Conservation (phyloP, 1,284 basidiomycete genomes). For the Trichosporon asahii region DNA sequence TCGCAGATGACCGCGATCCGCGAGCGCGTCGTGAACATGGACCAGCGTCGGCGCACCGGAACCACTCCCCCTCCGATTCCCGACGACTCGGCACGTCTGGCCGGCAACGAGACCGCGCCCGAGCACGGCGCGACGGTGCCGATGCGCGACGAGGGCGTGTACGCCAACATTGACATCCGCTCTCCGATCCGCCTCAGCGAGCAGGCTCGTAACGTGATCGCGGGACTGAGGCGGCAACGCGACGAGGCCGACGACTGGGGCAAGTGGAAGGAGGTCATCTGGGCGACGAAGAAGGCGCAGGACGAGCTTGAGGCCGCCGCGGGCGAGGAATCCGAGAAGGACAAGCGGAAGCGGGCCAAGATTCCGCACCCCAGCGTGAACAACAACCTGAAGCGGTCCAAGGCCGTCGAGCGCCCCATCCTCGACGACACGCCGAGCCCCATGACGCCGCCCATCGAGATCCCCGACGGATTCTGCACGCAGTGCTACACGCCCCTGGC, state of each 20-base stretch:
- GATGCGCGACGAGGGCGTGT: slow-evolving; percentile 25
- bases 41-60: slow-evolving; percentile 10
- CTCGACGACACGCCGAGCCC: slow-evolving; percentile 29
- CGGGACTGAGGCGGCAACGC: slow-evolving; percentile 79
- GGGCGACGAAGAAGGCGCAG: slow-evolving; percentile 37
- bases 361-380: slow-evolving; percentile 27
- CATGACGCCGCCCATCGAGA: slow-evolving; percentile 51
- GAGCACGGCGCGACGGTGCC: slow-evolving; percentile 28
- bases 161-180: slow-evolving; percentile 71
- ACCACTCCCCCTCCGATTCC: slow-evolving; percentile 11
- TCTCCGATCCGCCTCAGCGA: slow-evolving; percentile 79
- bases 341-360: neutral
- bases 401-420: slow-evolving; percentile 27
- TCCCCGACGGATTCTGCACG: slow-evolving; percentile 59
- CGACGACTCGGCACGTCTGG: slow-evolving; percentile 16
- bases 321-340: neutral
- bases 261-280: slow-evolving; percentile 51
- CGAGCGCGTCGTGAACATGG: slow-evolving; percentile 19
- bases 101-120: slow-evolving; percentile 36
- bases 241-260: slow-evolving; percentile 92
- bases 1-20: slow-evolving; percentile 15
- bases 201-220: slow-evolving; percentile 80
- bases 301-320: slow-evolving; percentile 27
- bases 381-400: slow-evolving; percentile 10
- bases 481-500: slow-evolving; percentile 86